These are phyloP conservation scores for Scheffersomyces quercinus DNA, from an alignment of 1,139 yeast species.

Conservation along the genomic window DNA sequence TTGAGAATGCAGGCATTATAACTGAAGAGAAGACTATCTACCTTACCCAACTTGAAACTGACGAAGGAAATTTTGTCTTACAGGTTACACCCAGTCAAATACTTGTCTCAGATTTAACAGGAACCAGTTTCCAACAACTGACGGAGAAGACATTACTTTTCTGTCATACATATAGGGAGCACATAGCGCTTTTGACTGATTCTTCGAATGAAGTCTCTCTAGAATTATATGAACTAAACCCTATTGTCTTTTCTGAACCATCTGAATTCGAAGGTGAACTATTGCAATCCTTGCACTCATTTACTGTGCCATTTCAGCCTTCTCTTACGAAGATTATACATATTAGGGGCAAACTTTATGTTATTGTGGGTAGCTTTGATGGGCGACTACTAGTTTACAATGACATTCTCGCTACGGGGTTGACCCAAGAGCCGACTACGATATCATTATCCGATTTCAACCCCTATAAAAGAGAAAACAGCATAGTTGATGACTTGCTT, in stretches of 20 bases:
- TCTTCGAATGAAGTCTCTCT: not conserved
- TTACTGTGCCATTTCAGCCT: conserved; percentile 6
- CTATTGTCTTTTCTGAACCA: not conserved
- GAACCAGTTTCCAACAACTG: not conserved
- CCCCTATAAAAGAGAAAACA: conserved; percentile 5
- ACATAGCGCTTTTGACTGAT: conserved; percentile 10
- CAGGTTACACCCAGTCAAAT: conserved; percentile 12
- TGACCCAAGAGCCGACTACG: not conserved
- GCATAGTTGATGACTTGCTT: conserved; percentile 3
- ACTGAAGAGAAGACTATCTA: conserved; percentile 9
- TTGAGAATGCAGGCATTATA: conserved; percentile 20
- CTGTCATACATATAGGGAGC: conserved; percentile 4
- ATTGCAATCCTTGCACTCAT: not conserved
- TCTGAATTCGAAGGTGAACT: not conserved
- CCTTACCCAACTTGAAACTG: conserved; percentile 8
- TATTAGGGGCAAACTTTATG: not conserved
- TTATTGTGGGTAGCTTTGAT: conserved; percentile 12
- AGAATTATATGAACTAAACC: not conserved
- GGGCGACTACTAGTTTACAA: conserved; percentile 5
- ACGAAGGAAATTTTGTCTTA: conserved; percentile 8
- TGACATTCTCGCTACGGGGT: no score
- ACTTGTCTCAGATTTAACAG: conserved; percentile 11
- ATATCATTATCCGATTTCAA: conserved; percentile 5
- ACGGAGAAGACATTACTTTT: conserved; percentile 3
- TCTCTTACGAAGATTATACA: conserved; percentile 4